Conservation (phyloP, 164 flowering plant genomes). For the Piper longum region DNA sequence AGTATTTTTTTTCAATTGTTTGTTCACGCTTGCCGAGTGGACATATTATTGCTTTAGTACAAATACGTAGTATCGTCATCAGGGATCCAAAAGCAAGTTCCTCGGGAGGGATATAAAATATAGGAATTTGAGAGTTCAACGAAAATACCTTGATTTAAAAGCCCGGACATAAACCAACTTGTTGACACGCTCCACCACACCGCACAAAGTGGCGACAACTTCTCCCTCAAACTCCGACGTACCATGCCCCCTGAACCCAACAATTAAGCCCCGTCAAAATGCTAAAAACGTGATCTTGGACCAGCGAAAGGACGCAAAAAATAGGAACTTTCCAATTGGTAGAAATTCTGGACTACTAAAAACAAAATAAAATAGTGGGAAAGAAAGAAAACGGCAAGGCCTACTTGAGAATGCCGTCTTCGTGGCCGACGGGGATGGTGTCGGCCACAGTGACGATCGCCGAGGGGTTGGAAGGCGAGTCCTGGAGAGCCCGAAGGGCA, state of each 20-base stretch:
- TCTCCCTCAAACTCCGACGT: conserved; percentile 64
- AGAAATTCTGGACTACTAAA: neutral
- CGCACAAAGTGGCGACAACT: conserved; percentile 78
- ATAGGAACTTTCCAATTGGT: neutral
- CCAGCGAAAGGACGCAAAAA: neutral
- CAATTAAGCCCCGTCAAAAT: neutral
- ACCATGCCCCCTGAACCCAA: conserved; percentile 74
- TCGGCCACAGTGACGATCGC: conserved; percentile 82
- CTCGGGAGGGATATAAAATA: no score
- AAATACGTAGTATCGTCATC: no score
- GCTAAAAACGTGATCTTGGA: no score
- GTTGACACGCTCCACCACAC: conserved; percentile 89
- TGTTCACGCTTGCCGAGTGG: no score
- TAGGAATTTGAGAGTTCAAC: no score
- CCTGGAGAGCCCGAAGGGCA: conserved; percentile 55
- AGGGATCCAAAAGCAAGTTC: no score
- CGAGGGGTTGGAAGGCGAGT: conserved; percentile 35
- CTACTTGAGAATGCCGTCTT: conserved; percentile 87
- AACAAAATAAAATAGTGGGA: neutral
- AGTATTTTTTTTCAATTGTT: no score
- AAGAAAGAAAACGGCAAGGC: neutral
- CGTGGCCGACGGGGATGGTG: conserved; percentile 60
- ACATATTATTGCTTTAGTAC: no score
- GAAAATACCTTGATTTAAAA: conserved; percentile 55
- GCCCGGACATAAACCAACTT: conserved; percentile 75